A percentile compares a stretch with the other conserved stretches of the same genome.
phyloP scores from a whole-genome alignment of 1,284 basidiomycete genomes.

The Sporisorium graminicola region DNA sequence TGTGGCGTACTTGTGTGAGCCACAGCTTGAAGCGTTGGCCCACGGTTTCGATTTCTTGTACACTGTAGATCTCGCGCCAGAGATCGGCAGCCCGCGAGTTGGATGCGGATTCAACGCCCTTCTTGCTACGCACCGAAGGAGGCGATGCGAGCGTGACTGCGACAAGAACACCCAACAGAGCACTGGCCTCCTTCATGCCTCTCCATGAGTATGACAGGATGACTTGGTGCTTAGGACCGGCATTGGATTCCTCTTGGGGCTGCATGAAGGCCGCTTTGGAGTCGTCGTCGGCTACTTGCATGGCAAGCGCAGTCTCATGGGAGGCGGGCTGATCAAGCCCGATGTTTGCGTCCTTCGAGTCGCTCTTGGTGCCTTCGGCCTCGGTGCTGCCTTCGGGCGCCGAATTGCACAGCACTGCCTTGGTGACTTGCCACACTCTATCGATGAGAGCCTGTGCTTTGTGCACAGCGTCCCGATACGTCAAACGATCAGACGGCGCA shows the following conservation, averaged over 20 bases:
- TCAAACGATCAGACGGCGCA: background rate
- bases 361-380: conserved; percentile 9
- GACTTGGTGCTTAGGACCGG: conserved; percentile 66
- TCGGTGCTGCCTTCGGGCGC: conserved; percentile 62
- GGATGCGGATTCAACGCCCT: background rate
- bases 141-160: conserved; percentile 47
- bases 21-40: conserved; percentile 67
- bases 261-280: conserved; percentile 40
- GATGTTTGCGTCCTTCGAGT: conserved; percentile 26
- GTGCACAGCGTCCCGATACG: conserved; percentile 49
- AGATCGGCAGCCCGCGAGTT: conserved; percentile 22
- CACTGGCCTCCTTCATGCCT: conserved; percentile 70
- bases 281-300: conserved; percentile 51
- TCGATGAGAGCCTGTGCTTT: conserved; percentile 56
- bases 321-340: conserved; percentile 49
- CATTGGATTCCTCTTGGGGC: conserved; percentile 46
- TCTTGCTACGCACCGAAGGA: conserved; percentile 11
- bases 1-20: conserved; percentile 69
- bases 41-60: conserved; percentile 48
- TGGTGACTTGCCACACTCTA: conserved; percentile 65
- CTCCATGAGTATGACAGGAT: conserved; percentile 70
- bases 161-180: conserved; percentile 65
- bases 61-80: conserved; percentile 38
- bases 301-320: conserved; percentile 58
- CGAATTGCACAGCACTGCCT: conserved; percentile 65